Percentiles rank a stretch among this genome's conserved stretches.
Evolutionary conservation across 495 filamentous ascomycete genomes (phyloP).

Genomic region (Podospora pseudoanserina): DNA sequence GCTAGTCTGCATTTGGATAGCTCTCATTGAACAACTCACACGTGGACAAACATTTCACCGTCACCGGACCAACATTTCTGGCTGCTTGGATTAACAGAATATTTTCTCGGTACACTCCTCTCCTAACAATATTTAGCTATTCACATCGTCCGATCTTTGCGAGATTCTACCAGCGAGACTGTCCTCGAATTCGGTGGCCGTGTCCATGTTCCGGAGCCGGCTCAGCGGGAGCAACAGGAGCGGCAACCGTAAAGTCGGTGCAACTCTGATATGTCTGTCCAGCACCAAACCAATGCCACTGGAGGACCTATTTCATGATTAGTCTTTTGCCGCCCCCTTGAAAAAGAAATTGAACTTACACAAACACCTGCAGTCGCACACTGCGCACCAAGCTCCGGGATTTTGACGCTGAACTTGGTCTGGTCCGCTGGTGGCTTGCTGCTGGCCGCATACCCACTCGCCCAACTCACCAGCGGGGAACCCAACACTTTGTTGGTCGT

Average conservation of each 20-base stretch:
- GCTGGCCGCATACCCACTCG: slow-evolving; percentile 45
- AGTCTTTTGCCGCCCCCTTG: neutral
- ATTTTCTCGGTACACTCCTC: no score
- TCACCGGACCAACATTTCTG: no score
- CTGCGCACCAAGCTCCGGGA: slow-evolving; percentile 53
- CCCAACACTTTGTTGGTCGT: slow-evolving; percentile 56
- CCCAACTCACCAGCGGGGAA: slow-evolving; percentile 53
- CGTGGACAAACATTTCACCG: no score
- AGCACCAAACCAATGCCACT: slow-evolving; percentile 65
- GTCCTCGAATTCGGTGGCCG: slow-evolving; percentile 8
- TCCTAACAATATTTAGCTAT: neutral
- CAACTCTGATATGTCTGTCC: slow-evolving; percentile 73
- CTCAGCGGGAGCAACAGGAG: neutral
- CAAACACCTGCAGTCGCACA: slow-evolving; percentile 61
- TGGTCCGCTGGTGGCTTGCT: slow-evolving; percentile 55
- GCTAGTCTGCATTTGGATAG: neutral
- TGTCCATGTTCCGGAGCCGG: neutral
- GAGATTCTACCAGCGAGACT: neutral
- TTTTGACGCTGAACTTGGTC: slow-evolving; percentile 61
- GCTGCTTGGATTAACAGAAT: no score
- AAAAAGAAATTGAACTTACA: slow-evolving; percentile 31
- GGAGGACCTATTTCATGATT: slow-evolving; percentile 48
- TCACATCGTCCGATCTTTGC: neutral
- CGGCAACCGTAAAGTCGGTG: slow-evolving; percentile 60
- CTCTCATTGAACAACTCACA: neutral